A percentile compares a stretch with the other conserved stretches of the same genome.
Evolutionary conservation across 2,329 filamentous ascomycete genomes (phyloP).

Genomic region (Sphaerulina populicola): DNA sequence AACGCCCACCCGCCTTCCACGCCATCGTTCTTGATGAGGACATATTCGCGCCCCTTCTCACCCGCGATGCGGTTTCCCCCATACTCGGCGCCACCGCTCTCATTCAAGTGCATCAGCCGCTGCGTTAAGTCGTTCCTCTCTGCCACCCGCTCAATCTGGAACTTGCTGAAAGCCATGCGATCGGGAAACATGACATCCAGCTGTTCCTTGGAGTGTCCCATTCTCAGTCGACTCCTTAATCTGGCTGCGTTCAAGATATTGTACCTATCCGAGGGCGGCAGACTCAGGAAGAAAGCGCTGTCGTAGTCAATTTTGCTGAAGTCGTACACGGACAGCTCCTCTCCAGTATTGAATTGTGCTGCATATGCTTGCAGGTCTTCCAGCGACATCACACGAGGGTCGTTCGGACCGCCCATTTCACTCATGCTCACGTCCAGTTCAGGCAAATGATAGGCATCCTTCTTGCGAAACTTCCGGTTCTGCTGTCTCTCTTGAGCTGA

Average conservation of each 20-base stretch:
- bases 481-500: constrained; percentile 64
- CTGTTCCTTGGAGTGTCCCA: constrained; percentile 96
- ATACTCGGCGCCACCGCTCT: constrained; percentile 64
- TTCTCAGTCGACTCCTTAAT: constrained; percentile 75
- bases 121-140: constrained; percentile 94
- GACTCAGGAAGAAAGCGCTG: constrained; percentile 84
- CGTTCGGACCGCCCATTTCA: constrained; percentile 80
- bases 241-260: constrained; percentile 95
- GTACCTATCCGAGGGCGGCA: constrained; percentile 85
- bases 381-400: constrained; percentile 91
- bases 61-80: constrained; percentile 63
- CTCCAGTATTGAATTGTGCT: constrained; percentile 79
- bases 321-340: constrained; percentile 80
- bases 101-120: constrained; percentile 85
- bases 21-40: constrained; percentile 89
- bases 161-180: constrained; percentile 91
- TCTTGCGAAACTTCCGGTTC: constrained; percentile 74
- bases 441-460: constrained; percentile 90
- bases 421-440: constrained; percentile 70
- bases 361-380: constrained; percentile 93
- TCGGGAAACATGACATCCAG: constrained; percentile 94
- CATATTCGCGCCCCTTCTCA: constrained; percentile 87
- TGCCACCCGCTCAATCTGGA: constrained; percentile 88
- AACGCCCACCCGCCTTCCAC: constrained; percentile 94
- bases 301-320: constrained; percentile 99